Base-by-base conservation (phyloP, 2,329 filamentous ascomycete species). In the Colletotrichum lini region DNA sequence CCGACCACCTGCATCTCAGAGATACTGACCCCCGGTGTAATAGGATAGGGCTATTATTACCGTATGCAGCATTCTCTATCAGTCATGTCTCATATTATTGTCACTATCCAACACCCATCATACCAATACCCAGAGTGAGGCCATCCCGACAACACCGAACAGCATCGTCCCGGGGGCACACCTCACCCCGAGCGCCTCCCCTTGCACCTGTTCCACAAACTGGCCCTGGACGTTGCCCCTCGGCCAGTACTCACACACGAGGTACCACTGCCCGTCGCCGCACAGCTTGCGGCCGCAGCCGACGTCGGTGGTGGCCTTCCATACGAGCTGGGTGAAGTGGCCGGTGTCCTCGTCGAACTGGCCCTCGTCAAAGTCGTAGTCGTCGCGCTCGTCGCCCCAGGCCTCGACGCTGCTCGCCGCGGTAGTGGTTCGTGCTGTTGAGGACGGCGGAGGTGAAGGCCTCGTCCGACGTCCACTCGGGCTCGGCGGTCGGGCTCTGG, bases 251-350 rank as follows among this genome's bases (percentile, higher is more conserved):
- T 93, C 91, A 75, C 92, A 94, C 30, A 90, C 90, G 0, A 93
- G 82, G 79, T 88, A 92, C 89, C 90, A 93, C 0, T 90, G 90
- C 9, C 60, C 21, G 10, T 65, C 62, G 15, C 75, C 13, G 57
- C 75, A 76, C 50, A 67, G 21, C 58, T 69, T 77, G 50, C 80
- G 79, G 35, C 79, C 87, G 74, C 87, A 91, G 0, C 91, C 90
- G 0, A 92, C 86, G 44, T 84, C 82, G 8, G 82, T 89, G 1
- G 90, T 93, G 30, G 83, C 79, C 79, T 87, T 89, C 92, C 92
- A 94, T 7, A 94, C 91, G 8, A 94, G 79, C 82, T 94, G 92
- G 1, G 92, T 92, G 75, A 94, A 94, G 78, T 94, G 91, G 0
- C 92, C 92, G 21, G 92, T 93, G 44, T 81, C 78, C 74, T 90